Evolutionary conservation across 2,329 filamentous ascomycete genomes (phyloP), one percentile per base, ranked within the genome.

Genomic region (Metarhizium brunneum): DNA sequence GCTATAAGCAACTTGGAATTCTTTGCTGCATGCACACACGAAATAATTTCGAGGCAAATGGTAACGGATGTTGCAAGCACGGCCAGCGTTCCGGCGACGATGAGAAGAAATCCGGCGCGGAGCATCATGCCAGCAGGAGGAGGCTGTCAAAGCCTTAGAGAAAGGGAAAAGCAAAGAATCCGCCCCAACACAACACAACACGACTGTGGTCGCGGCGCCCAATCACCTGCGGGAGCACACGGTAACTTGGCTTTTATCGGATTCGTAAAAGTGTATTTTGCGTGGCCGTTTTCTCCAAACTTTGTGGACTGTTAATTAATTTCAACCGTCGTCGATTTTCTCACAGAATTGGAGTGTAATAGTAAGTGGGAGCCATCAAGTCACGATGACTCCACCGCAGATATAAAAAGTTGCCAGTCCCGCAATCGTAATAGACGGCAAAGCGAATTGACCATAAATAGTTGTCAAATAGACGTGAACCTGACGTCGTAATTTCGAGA

Each of bases 41-140:
- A 40, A 35, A 57, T 54, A 53, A 60, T 54, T 53, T 64, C 59
- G 13, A 63, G 61, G 42, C 57, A 55, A 29, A 64, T 52, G 47
- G 55, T 55, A 2, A 56, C 52, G 13, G 50, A 50, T 18, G 63
- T 64, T 29, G 60, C 56, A 13, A 62, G 20, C n/a, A 61, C 54
- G 52, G 62, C 58, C 36, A 61, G 42, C 20, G 56, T 54, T 51
- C 61, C 62, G 50, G 52, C 29, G 25, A 52, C n/a, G 36, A 56
- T 53, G 40, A 57, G 40, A 6, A 54, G 29, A 8, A 55, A 30
- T 38, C 51, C 54, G 13, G 51, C 45, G 54, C 55, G 56, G 48
- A 51, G 54, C 60, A 62, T 62, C 47, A 29, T 50, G 42, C 40
- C n/a, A 25, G 50, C 18, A 35, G 43, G 48, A 52, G 45, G 53